phyloP scores from a whole-genome alignment of 1,284 basidiomycete genomes.

The Waitea zeae region DNA sequence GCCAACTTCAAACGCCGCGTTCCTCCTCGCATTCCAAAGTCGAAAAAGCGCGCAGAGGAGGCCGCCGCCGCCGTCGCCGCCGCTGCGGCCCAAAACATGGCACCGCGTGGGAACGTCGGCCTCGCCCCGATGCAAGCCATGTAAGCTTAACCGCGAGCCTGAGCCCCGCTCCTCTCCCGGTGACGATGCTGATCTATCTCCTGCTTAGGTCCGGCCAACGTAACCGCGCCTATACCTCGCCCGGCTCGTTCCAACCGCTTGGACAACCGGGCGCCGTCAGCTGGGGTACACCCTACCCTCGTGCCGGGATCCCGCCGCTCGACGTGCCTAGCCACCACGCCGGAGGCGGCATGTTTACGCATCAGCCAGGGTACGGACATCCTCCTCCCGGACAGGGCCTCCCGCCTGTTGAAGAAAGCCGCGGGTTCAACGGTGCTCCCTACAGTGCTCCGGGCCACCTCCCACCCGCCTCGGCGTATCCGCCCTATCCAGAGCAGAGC shows the following conservation, averaged over 20 bases:
- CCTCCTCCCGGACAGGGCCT: slow-evolving; percentile 13
- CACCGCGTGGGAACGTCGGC: slow-evolving; percentile 53
- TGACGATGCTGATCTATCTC: slow-evolving; percentile 12
- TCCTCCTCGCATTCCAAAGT: slow-evolving; percentile 76
- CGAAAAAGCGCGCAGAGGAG: slow-evolving; percentile 53
- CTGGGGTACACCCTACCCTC: slow-evolving; percentile 43
- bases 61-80: slow-evolving; percentile 30
- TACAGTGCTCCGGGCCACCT: slow-evolving; percentile 11
- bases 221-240: slow-evolving; percentile 63
- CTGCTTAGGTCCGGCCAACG: slow-evolving; percentile 29
- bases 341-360: slow-evolving; percentile 25
- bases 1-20: slow-evolving; percentile 86
- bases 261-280: slow-evolving; percentile 30
- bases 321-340: slow-evolving; percentile 59
- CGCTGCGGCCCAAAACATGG: slow-evolving; percentile 22
- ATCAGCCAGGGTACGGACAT: slow-evolving; percentile 7
- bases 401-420: neutral
- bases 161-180: slow-evolving; percentile 28
- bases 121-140: slow-evolving; percentile 26
- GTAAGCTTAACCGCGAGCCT: too few species aligned
- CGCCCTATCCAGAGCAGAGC: slow-evolving; percentile 31
- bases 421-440: neutral
- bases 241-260: slow-evolving; percentile 56
- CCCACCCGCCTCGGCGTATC: slow-evolving; percentile 38
- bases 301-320: slow-evolving; percentile 59